Evolutionary conservation across 805 yeast species (phyloP).

Genomic region (Yamadazyma sp.): DNA sequence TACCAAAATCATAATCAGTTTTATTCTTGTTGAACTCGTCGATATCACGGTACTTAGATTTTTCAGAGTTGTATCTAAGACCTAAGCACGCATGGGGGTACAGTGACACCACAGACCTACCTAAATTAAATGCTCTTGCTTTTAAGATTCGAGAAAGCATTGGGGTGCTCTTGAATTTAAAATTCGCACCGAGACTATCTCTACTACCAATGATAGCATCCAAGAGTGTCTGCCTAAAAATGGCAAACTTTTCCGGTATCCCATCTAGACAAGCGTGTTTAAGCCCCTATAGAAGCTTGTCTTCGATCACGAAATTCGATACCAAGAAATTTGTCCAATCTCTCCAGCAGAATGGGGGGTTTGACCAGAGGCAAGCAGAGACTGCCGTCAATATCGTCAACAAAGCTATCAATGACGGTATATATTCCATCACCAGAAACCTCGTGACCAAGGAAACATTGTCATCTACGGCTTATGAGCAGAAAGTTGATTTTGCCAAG

Average conservation of each 20-base stretch:
- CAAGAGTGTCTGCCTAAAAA: too few species aligned
- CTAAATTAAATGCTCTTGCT: too few species aligned
- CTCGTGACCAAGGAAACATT: conserved; percentile 84
- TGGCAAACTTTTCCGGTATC: too few species aligned
- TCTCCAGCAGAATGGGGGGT: conserved; percentile 65
- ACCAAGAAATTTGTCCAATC: conserved; percentile 72
- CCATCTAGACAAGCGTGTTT: too few species aligned
- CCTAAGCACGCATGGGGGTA: too few species aligned
- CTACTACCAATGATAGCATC: too few species aligned
- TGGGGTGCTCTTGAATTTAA: too few species aligned
- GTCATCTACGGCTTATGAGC: conserved; percentile 86
- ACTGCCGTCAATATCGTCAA: conserved; percentile 74
- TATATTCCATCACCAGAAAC: conserved; percentile 68
- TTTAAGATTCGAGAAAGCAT: conserved; percentile 1
- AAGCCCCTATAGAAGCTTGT: conserved; percentile 3
- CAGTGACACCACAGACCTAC: background rate
- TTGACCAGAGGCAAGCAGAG: conserved; percentile 73
- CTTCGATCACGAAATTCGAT: conserved; percentile 56
- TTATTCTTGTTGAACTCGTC: conserved; percentile 41
- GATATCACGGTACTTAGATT: conserved; percentile 20
- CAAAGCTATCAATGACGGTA: conserved; percentile 77
- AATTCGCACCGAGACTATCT: too few species aligned
- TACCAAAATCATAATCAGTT: conserved; percentile 15
- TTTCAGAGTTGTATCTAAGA: conserved; percentile 3
- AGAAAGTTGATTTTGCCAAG: conserved; percentile 94